Evolutionary conservation across 169 alveolate species (phyloP), one percentile per base, ranked within the genome.

Genomic region (Eimeria praecox): DNA sequence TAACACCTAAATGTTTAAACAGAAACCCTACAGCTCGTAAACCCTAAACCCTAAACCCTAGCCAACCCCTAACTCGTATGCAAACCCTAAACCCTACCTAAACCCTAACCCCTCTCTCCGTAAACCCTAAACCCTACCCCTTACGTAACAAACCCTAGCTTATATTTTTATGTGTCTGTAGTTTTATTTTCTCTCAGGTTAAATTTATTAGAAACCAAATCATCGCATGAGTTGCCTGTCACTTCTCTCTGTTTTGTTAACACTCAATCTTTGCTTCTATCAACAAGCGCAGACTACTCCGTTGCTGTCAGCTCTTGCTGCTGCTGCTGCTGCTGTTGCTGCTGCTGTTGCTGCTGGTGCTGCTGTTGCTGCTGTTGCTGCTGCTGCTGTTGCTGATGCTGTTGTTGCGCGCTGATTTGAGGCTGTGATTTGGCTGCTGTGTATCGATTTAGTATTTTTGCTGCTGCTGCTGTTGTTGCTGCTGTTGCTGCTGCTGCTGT

Each of bases 251-350:
- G 90, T 80, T 90, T 90, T 38, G 20, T 90, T 6, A 20, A 56
- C 59, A 38, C 24, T 22, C 46, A 62, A 27, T 8, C 20, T 22
- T 24, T 73, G 27, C 90, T 90, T 69, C 66, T 90, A 35, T 90
- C 95, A 5, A 90, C 95, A 3, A 90, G 95, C 42, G 95, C 95
- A 0, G 95, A 90, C 64, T 90, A 90, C 46, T 90, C 95, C 4
- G 82, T 90, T 40, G 95, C 83, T 38, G 95, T 90, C 33, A 73
- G 95, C 56, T 49, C 20, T 12, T 49, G 56, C 69, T 1, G 88
- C 64, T 18, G 88, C 88, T 38, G 66, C 64, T 38, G 88, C 35
- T 38, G 56, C 66, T 27, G 44, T 38, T 38, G 56, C 83, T 20
- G 88, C 64, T 20, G 66, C 62, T 3, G 56, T 33, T 38, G 56